Percentiles rank a stretch among this genome's conserved stretches.
phyloP scores from a whole-genome alignment of 2,329 filamentous ascomycete genomes.

The Diaporthe ampelina region DNA sequence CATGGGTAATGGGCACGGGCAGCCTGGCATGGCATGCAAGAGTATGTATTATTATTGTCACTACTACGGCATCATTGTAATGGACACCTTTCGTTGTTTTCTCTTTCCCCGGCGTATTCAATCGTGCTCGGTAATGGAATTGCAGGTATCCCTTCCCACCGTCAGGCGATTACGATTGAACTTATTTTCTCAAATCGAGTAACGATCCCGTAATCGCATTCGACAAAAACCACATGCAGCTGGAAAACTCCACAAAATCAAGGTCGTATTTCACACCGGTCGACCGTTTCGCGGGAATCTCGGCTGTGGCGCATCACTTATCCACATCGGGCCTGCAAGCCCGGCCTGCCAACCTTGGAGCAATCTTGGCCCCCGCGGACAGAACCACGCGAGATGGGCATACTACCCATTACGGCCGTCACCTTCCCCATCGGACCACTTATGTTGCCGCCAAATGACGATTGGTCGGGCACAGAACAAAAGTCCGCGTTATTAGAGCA shows the following conservation, averaged over 20 bases:
- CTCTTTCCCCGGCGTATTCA: background rate
- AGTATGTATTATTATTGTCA: constrained; percentile 12
- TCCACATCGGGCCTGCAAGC: constrained; percentile 10
- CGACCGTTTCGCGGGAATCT: constrained; percentile 16
- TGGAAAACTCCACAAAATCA: constrained; percentile 7
- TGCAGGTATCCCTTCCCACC: background rate
- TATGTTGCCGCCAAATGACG: background rate
- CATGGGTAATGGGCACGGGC: background rate
- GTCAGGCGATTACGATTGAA: background rate
- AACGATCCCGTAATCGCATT: constrained; percentile 6
- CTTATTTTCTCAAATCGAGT: background rate
- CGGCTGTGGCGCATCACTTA: background rate
- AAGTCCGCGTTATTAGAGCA: background rate
- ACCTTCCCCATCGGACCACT: constrained; percentile 23
- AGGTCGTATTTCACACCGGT: constrained; percentile 18
- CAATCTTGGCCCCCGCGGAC: background rate
- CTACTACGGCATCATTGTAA: constrained; percentile 8
- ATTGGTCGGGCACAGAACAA: background rate
- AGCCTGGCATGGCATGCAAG: constrained; percentile 23
- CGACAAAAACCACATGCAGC: constrained; percentile 7
- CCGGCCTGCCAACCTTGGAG: background rate
- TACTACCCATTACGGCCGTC: constrained; percentile 12
- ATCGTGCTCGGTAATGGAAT: background rate
- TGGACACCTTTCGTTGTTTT: background rate
- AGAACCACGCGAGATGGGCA: background rate